Conservation (phyloP, 176 grass and related monocot species). For the Oropetium thomaeum region DNA sequence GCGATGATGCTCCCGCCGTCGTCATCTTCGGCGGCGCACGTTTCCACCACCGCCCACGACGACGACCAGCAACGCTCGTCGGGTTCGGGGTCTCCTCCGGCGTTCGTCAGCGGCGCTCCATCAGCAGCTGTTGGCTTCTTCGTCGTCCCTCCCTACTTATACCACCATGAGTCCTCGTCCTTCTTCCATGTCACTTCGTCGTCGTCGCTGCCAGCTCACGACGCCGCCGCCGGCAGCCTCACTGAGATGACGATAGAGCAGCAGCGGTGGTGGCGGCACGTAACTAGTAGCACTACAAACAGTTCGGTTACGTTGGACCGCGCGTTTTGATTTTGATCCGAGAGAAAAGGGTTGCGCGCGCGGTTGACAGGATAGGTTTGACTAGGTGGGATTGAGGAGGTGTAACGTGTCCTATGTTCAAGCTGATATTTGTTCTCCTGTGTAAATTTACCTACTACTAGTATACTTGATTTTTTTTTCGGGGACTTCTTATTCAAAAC, state of each 20-base stretch:
- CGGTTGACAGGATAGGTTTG: too few species aligned
- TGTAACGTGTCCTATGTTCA: too few species aligned
- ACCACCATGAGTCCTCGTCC: neutral
- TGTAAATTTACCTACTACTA: too few species aligned
- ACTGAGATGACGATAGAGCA: conserved; percentile 5
- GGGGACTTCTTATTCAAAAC: too few species aligned
- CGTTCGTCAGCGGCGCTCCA: neutral
- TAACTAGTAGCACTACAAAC: neutral
- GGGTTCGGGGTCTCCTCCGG: neutral
- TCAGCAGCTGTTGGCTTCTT: neutral
- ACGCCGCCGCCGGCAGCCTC: neutral
- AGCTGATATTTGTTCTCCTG: too few species aligned
- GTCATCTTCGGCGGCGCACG: neutral
- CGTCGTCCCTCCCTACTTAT: too few species aligned
- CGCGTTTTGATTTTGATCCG: conserved; percentile 8
- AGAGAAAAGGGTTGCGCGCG: too few species aligned
- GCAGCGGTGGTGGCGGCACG: conserved; percentile 27
- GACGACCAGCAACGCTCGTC: neutral
- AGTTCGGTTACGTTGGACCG: neutral
- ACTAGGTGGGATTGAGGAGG: too few species aligned
- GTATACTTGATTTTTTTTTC: too few species aligned
- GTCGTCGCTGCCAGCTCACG: neutral
- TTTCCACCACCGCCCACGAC: too few species aligned
- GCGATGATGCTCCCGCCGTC: neutral
- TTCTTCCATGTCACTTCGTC: neutral